Conservation (phyloP, 2,329 filamentous ascomycete species). For the Aspergillus tubingensis region DNA sequence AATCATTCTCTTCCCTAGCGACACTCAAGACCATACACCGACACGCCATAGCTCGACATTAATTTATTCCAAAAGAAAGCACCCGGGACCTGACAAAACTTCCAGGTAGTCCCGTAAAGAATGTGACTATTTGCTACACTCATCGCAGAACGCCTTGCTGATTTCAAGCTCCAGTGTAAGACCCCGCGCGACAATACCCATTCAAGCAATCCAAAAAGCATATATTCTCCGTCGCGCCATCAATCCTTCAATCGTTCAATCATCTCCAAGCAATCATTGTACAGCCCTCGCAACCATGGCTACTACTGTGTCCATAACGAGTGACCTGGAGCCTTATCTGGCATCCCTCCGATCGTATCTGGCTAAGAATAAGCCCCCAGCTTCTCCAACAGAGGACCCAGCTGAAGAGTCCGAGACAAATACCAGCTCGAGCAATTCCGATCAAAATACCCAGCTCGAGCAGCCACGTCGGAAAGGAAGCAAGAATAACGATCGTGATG, state of each 20-base stretch:
- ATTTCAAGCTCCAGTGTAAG: conserved; percentile 21
- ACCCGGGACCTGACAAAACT: not conserved
- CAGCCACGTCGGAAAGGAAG: not conserved
- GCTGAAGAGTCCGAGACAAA: not conserved
- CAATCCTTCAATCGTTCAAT: not conserved
- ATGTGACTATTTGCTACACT: conserved; percentile 14
- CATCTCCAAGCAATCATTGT: conserved; percentile 4
- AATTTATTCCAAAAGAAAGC: not conserved
- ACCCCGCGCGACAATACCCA: conserved; percentile 3
- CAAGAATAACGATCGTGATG: conserved; percentile 1
- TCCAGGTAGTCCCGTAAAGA: conserved; percentile 11
- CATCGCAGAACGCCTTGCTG: conserved; percentile 21
- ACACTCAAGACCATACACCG: not conserved
- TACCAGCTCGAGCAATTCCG: not conserved
- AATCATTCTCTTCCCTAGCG: not conserved
- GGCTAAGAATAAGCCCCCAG: conserved; percentile 9
- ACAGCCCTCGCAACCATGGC: conserved; percentile 25
- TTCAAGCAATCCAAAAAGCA: not conserved
- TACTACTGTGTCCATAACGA: conserved; percentile 34
- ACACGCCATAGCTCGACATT: not conserved
- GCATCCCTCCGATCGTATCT: conserved; percentile 33
- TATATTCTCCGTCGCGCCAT: not conserved
- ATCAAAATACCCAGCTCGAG: not conserved
- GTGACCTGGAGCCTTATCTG: conserved; percentile 33
- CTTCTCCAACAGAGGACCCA: conserved; percentile 1